These are phyloP conservation scores for Talinum fruticosum DNA, from an alignment of 148 eudicot species.

Conservation along the genomic window DNA sequence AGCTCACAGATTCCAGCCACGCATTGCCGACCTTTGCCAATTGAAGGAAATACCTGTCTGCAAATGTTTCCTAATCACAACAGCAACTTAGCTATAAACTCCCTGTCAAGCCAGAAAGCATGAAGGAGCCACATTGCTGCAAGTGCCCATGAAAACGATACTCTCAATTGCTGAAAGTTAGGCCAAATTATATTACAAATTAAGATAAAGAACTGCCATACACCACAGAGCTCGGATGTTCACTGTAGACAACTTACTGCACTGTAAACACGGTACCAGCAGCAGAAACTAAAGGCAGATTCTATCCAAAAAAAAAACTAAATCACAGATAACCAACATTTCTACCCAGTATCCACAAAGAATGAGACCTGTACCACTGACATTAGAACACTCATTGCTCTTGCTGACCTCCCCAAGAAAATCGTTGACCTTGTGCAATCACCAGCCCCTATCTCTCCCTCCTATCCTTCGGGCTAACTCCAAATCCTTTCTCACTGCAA, in stretches of 20 bases:
- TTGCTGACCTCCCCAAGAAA: background rate
- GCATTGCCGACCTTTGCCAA: background rate
- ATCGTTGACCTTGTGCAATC: constrained; percentile 1
- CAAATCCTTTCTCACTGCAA: constrained; percentile 71
- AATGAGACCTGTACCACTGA: background rate
- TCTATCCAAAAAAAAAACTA: too few species aligned
- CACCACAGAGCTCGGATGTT: background rate
- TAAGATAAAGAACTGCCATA: background rate
- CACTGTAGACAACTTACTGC: background rate
- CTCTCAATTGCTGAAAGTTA: background rate
- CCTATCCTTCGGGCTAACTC: constrained; percentile 75
- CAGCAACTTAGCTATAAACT: background rate
- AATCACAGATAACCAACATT: background rate
- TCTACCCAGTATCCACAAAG: background rate
- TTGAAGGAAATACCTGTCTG: background rate
- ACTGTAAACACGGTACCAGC: background rate
- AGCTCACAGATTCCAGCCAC: background rate
- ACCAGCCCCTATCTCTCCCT: constrained; percentile 61
- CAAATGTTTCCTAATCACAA: background rate
- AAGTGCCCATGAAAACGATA: background rate
- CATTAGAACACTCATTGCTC: background rate
- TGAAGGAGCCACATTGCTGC: background rate
- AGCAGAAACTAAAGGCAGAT: background rate
- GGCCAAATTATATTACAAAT: background rate
- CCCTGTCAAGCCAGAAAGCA: background rate